Conservation (phyloP, 2,329 filamentous ascomycete species). For the Zymoseptoria crescenta region DNA sequence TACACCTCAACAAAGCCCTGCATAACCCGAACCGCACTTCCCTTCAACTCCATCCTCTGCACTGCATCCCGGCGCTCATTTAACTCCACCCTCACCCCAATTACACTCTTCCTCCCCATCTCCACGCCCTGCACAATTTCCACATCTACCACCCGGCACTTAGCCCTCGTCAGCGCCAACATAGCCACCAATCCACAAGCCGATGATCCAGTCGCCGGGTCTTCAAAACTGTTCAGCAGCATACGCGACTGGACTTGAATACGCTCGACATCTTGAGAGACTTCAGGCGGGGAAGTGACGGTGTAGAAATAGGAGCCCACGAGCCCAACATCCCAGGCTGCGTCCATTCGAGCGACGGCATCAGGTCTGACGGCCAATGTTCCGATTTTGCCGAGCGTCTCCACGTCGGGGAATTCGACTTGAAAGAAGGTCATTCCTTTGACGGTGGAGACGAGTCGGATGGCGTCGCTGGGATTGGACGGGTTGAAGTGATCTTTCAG, state of each 20-base stretch:
- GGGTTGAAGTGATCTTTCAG: slow-evolving; percentile 16
- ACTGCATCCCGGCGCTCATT: slow-evolving; percentile 30
- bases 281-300: slow-evolving; percentile 16
- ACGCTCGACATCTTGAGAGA: slow-evolving; percentile 22
- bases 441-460: slow-evolving; percentile 47
- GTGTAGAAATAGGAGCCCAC: slow-evolving; percentile 55
- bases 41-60: slow-evolving; percentile 36
- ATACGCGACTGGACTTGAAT: slow-evolving; percentile 50
- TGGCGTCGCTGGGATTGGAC: slow-evolving; percentile 4
- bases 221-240: slow-evolving; percentile 45
- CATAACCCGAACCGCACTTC: slow-evolving; percentile 38
- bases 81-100: slow-evolving; percentile 40
- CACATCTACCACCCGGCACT: slow-evolving; percentile 26
- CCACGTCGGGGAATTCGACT: slow-evolving; percentile 52
- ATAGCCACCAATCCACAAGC: slow-evolving; percentile 41
- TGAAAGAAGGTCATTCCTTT: slow-evolving; percentile 69
- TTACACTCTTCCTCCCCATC: slow-evolving; percentile 45
- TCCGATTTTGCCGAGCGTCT: slow-evolving; percentile 45
- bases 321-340: slow-evolving; percentile 48
- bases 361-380: slow-evolving; percentile 10
- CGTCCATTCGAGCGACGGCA: slow-evolving; percentile 27
- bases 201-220: slow-evolving; percentile 46
- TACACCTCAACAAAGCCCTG: slow-evolving; percentile 21
- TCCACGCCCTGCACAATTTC: slow-evolving; percentile 44
- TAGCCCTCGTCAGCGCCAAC: slow-evolving; percentile 34